A percentile compares a stretch with the other conserved stretches of the same genome.
These are phyloP conservation scores for Trichoderma sp. DNA, from an alignment of 2,329 filamentous ascomycete species.

Conservation along the genomic window DNA sequence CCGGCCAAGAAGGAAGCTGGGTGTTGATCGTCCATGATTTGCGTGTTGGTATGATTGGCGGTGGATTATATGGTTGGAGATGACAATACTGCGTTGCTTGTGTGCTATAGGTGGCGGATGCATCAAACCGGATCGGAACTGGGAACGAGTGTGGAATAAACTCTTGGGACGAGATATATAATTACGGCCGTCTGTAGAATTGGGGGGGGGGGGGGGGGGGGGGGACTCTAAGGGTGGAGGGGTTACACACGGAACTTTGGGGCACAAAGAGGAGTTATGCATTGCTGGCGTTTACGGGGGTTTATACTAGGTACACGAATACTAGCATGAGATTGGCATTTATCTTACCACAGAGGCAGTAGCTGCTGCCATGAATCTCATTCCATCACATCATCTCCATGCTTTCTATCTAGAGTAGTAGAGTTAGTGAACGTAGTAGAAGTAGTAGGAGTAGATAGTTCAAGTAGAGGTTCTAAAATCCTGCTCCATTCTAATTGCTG, in stretches of 20 bases:
- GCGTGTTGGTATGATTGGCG: neutral
- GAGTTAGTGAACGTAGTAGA: no score
- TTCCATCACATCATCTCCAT: neutral
- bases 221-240: neutral
- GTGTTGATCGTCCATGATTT: constrained; percentile 24
- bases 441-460: no score
- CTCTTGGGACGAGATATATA: neutral
- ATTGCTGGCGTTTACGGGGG: constrained; percentile 15
- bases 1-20: constrained; percentile 37
- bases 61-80: neutral
- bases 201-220: constrained; percentile 21
- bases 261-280: constrained; percentile 5
- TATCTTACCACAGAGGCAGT: neutral
- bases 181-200: constrained; percentile 5
- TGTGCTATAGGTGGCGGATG: neutral
- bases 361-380: neutral
- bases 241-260: constrained; percentile 15
- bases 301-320: neutral
- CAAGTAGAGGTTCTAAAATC: neutral
- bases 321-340: neutral
- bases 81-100: neutral
- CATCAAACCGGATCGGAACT: neutral
- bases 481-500: neutral
- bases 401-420: neutral
- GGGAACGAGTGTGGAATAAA: neutral